Percentiles rank a stretch among this genome's conserved stretches.
phyloP scores from a whole-genome alignment of 441 rosid species.

The Arabidopsis hybrid region DNA sequence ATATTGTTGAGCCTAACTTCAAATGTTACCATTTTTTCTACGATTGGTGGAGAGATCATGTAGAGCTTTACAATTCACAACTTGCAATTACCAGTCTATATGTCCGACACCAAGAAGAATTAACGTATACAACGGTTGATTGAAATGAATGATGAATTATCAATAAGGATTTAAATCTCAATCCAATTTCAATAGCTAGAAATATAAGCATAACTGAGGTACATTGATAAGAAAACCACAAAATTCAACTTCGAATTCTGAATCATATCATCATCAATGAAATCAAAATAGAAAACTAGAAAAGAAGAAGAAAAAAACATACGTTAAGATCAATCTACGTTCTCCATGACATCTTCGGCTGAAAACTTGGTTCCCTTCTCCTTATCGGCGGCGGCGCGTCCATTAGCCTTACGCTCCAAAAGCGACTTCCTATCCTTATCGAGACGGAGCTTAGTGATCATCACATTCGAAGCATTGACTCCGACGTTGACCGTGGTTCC shows the following conservation, averaged over 20 bases:
- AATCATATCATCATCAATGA: conserved; percentile 6
- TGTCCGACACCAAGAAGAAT: too few species aligned
- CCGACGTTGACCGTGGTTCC: conserved; percentile 77
- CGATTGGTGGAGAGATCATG: neutral
- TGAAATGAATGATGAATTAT: neutral
- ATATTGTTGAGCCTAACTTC: neutral
- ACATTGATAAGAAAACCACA: neutral
- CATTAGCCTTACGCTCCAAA: conserved; percentile 72
- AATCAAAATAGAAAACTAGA: neutral
- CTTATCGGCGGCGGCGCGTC: conserved; percentile 65
- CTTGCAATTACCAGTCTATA: too few species aligned
- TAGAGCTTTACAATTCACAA: neutral
- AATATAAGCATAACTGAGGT: neutral
- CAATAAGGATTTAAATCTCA: neutral
- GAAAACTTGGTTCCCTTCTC: conserved; percentile 76
- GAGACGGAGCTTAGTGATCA: conserved; percentile 65
- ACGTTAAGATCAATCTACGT: conserved; percentile 40
- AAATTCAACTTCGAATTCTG: neutral
- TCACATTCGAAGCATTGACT: conserved; percentile 63
- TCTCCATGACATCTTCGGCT: conserved; percentile 69
- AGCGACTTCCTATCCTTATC: conserved; percentile 70
- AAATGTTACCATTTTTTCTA: too few species aligned
- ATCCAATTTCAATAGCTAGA: neutral
- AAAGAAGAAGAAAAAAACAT: neutral
- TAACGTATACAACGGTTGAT: neutral